Evolutionary conservation across 2,329 filamentous ascomycete species (phyloP).

Genomic region (Chaetomiaceae sp.): DNA sequence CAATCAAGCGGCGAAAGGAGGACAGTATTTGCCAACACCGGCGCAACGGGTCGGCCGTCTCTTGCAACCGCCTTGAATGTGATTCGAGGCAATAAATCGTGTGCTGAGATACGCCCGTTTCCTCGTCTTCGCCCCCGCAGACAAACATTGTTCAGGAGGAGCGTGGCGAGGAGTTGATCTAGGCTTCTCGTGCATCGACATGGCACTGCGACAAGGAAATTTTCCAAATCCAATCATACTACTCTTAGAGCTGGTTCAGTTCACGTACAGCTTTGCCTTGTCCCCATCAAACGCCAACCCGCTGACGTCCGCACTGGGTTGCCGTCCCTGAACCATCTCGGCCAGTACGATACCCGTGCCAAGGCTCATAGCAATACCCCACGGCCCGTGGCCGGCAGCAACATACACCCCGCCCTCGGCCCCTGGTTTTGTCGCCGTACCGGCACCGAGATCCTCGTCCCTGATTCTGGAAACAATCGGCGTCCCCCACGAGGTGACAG

Average conservation of each 20-base stretch:
- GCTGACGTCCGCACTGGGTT: constrained; percentile 56
- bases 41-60: constrained; percentile 12
- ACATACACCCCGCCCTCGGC: constrained; percentile 62
- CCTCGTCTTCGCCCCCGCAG: neutral
- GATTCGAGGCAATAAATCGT: neutral
- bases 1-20: neutral
- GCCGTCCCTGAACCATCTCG: constrained; percentile 61
- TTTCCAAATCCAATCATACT: neutral
- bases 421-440: constrained; percentile 39
- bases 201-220: neutral
- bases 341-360: constrained; percentile 68
- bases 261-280: neutral
- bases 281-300: constrained; percentile 35
- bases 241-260: neutral
- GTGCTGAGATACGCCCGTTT: constrained; percentile 1
- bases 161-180: no score
- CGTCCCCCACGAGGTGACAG: constrained; percentile 58
- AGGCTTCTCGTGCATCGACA: no score
- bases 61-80: constrained; percentile 1
- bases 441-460: constrained; percentile 51
- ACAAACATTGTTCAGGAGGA: no score
- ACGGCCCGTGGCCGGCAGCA: constrained; percentile 69
- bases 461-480: constrained; percentile 59
- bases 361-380: constrained; percentile 62
- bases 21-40: neutral